Percentiles rank a stretch among this genome's conserved stretches.
phyloP scores from a whole-genome alignment of 2,329 filamentous ascomycete genomes.

The Neonectria ditissima region DNA sequence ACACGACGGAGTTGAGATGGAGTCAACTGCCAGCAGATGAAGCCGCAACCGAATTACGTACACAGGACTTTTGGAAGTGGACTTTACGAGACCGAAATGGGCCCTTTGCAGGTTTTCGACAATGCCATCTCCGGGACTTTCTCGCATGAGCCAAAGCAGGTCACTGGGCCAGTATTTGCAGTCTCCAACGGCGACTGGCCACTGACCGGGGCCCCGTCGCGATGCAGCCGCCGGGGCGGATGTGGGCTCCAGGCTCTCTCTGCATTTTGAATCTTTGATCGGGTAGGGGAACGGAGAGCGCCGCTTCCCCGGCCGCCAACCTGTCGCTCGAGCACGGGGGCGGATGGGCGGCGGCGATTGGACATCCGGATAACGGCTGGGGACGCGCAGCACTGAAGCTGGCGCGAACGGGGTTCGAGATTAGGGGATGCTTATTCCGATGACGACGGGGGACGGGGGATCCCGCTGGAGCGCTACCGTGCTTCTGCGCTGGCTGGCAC shows the following conservation, averaged over 20 bases:
- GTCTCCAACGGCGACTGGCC: constrained; percentile 3
- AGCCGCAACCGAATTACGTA: constrained; percentile 21
- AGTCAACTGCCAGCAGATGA: constrained; percentile 3
- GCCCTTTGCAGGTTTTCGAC: constrained; percentile 15
- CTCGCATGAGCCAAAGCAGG: constrained; percentile 32
- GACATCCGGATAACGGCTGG: constrained; percentile 33
- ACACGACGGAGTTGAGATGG: constrained; percentile 9
- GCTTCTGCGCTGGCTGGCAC: background rate
- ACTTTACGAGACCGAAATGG: background rate
- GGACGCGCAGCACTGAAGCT: constrained; percentile 25
- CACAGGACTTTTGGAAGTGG: constrained; percentile 11
- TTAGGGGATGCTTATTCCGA: constrained; percentile 45
- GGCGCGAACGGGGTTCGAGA: constrained; percentile 39
- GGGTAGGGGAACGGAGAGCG: constrained; percentile 10
- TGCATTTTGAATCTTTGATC: background rate
- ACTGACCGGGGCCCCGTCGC: constrained; percentile 2
- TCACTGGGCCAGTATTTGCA: constrained; percentile 22
- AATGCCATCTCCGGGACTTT: constrained; percentile 35
- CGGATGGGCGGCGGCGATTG: constrained; percentile 45
- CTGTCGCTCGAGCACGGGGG: constrained; percentile 52
- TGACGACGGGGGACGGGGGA: constrained; percentile 17
- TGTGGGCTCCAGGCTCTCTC: background rate
- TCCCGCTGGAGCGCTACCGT: constrained; percentile 12
- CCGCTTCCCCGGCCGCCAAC: constrained; percentile 16
- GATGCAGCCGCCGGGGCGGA: constrained; percentile 3